Evolutionary conservation across 2,329 filamentous ascomycete genomes (phyloP).

Genomic region (Fusarium praegraminearum): DNA sequence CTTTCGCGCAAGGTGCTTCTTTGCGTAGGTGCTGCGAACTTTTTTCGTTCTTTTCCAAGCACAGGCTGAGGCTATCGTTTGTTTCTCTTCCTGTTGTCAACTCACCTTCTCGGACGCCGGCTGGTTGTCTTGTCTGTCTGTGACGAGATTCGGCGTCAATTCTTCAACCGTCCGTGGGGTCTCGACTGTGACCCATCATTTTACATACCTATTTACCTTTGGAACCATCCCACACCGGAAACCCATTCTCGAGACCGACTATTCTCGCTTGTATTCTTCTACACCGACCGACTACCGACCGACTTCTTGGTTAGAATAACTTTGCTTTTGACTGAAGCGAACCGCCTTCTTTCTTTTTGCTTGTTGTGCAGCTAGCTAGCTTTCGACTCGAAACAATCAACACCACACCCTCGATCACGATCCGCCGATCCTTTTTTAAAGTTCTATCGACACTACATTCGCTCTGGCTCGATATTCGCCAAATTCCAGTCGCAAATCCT

Average conservation of each 20-base stretch:
- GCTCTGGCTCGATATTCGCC: conserved; percentile 14
- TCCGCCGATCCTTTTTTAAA: conserved; percentile 11
- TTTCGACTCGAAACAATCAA: conserved; percentile 24
- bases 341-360: conserved; percentile 11
- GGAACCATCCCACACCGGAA: conserved; percentile 26
- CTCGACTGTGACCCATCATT: conserved; percentile 33
- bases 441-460: conserved; percentile 17
- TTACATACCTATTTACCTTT: conserved; percentile 20
- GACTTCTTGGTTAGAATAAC: conserved; percentile 34
- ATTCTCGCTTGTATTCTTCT: conserved; percentile 36
- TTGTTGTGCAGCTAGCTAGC: conserved; percentile 21
- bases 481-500: conserved; percentile 32
- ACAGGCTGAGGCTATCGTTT: conserved; percentile 28
- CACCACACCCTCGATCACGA: conserved; percentile 20
- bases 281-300: conserved; percentile 6
- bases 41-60: conserved; percentile 35
- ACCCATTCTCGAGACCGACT: conserved; percentile 22
- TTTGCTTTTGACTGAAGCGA: conserved; percentile 26
- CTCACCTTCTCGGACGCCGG: conserved; percentile 33
- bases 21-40: conserved; percentile 42
- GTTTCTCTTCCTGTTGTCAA: conserved; percentile 7
- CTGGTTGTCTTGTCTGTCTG: conserved; percentile 43
- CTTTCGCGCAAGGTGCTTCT: conserved; percentile 39
- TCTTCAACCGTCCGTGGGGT: conserved; percentile 40
- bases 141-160: conserved; percentile 40